phyloP scores from a whole-genome alignment of 345 rosid genomes.

The Nasturtium officinale region DNA sequence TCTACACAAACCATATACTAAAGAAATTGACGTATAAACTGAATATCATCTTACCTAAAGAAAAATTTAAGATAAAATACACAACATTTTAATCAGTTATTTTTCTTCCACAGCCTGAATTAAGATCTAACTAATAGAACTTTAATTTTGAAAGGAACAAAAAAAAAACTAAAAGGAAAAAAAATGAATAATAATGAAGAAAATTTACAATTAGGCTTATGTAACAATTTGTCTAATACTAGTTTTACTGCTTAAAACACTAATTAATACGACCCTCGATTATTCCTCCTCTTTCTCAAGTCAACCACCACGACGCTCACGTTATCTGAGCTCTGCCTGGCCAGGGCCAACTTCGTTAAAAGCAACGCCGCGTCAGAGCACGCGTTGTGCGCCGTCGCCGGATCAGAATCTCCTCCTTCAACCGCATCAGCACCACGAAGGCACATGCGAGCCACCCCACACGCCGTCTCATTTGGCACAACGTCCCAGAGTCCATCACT shows the following conservation, averaged over 20 bases:
- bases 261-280: slow-evolving; percentile 12
- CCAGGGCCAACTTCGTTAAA: slow-evolving; percentile 76
- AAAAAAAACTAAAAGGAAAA: not conserved
- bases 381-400: slow-evolving; percentile 49
- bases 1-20: too few species aligned
- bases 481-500: slow-evolving; percentile 97
- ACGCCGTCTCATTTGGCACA: slow-evolving; percentile 79
- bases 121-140: not conserved
- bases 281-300: slow-evolving; percentile 47
- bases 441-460: slow-evolving; percentile 80
- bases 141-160: not conserved
- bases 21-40: not conserved
- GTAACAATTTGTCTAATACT: slow-evolving; percentile 32
- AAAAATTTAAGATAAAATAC: not conserved
- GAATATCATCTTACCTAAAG: not conserved
- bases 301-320: slow-evolving; percentile 93
- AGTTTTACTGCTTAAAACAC: not conserved
- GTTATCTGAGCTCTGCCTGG: slow-evolving; percentile 82
- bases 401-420: not conserved
- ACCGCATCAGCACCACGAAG: slow-evolving; percentile 36
- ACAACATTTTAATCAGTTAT: not conserved
- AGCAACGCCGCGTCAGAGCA: slow-evolving; percentile 77
- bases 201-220: slow-evolving; percentile 43
- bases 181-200: not conserved
- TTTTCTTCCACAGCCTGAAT: slow-evolving; percentile 29